These are phyloP conservation scores for Ophiosphaerella herpotricha DNA, from an alignment of 2,329 filamentous ascomycete species.

Conservation along the genomic window DNA sequence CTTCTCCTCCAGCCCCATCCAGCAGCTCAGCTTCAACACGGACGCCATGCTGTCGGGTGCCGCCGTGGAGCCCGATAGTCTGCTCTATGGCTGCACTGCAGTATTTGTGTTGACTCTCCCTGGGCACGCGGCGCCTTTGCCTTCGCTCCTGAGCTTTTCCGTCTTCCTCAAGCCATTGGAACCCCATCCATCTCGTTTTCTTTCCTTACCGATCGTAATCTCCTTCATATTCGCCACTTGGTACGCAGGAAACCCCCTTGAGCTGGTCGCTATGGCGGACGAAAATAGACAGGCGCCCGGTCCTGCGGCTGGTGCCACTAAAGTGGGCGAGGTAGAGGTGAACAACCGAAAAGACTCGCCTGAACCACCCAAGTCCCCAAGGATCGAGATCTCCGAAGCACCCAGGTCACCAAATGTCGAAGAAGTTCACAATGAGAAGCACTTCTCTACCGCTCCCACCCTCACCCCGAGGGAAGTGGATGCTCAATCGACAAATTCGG, in stretches of 20 bases:
- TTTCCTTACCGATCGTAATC: not conserved
- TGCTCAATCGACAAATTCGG: not conserved
- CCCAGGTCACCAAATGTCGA: not conserved
- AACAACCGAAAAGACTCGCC: not conserved
- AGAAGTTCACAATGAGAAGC: slow-evolving; percentile 1
- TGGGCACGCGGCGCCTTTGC: slow-evolving; percentile 7
- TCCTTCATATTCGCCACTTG: not conserved
- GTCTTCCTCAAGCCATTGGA: not conserved
- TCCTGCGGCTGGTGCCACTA: not conserved
- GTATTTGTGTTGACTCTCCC: slow-evolving; percentile 5
- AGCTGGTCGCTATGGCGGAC: not conserved
- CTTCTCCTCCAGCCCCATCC: not conserved
- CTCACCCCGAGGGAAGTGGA: not conserved
- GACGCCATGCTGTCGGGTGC: slow-evolving; percentile 9
- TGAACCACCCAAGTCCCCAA: not conserved
- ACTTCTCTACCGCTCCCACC: slow-evolving; percentile 3
- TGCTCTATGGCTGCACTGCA: not conserved
- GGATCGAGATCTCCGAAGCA: not conserved
- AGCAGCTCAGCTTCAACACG: slow-evolving; percentile 4
- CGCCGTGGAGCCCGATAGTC: not conserved
- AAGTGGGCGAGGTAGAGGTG: not conserved
- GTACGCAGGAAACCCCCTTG: not conserved
- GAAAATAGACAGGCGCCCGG: not conserved
- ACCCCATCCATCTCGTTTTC: not conserved
- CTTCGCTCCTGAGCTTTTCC: not conserved